Percentiles rank a stretch among this genome's conserved stretches.
These are phyloP conservation scores for Cyphellophora europaea DNA, from an alignment of 2,329 filamentous ascomycete species.

Conservation along the genomic window DNA sequence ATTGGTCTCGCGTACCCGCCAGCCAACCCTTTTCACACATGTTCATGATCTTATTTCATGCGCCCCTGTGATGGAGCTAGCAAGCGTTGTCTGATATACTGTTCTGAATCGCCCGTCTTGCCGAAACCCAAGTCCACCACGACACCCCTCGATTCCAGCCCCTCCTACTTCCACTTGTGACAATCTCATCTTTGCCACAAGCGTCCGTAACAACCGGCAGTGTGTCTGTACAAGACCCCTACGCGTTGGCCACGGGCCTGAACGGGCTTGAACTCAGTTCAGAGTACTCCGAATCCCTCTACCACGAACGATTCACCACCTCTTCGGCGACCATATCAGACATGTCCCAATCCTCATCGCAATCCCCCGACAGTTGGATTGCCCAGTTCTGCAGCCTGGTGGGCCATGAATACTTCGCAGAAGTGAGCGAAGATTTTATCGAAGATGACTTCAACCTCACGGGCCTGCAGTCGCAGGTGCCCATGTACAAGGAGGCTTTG, in stretches of 20 bases:
- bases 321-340: conserved; percentile 19
- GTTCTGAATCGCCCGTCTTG: no score
- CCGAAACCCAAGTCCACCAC: no score
- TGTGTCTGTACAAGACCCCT: conserved; percentile 36
- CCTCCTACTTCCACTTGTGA: no score
- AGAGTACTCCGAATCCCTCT: conserved; percentile 14
- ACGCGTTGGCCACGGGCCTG: conserved; percentile 37
- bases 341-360: conserved; percentile 47
- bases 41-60: no score
- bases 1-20: no score
- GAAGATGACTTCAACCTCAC: conserved; percentile 99
- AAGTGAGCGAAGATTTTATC: conserved; percentile 98
- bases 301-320: conserved; percentile 15
- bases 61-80: no score
- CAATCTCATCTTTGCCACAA: no score
- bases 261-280: conserved; percentile 33
- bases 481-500: conserved; percentile 97
- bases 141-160: no score
- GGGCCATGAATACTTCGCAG: conserved; percentile 97
- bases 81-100: no score
- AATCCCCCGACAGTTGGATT: conserved; percentile 84
- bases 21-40: no score
- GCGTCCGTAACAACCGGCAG: conserved; percentile 24
- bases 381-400: conserved; percentile 91
- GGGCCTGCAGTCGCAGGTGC: conserved; percentile 85